A percentile compares a stretch with the other conserved stretches of the same genome.
Conservation (phyloP, 768 basidiomycete species). For the Cyclocybe cylindracea region DNA sequence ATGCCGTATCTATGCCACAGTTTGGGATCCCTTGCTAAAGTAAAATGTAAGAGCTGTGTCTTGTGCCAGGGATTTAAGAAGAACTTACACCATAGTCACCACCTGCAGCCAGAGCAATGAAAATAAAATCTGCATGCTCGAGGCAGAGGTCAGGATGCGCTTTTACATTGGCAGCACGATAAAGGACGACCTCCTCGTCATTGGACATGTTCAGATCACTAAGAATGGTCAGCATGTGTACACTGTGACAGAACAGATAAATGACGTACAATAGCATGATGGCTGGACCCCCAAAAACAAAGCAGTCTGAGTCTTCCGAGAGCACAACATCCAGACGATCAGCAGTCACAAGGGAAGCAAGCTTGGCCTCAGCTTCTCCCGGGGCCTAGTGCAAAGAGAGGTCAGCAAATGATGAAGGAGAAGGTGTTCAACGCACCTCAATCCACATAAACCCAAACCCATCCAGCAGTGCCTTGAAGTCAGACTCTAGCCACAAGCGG, state of each 20-base stretch:
- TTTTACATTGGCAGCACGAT: background rate
- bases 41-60: background rate
- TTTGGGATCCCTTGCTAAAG: too few species aligned
- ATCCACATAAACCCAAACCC: background rate
- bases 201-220: background rate
- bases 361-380: constrained; percentile 4
- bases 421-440: too few species aligned
- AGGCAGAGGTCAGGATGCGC: background rate
- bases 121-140: background rate
- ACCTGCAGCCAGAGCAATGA: constrained; percentile 4
- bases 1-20: too few species aligned
- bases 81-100: constrained; percentile 3
- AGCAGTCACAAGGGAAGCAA: background rate
- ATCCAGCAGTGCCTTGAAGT: background rate
- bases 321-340: background rate
- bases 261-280: background rate
- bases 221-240: background rate
- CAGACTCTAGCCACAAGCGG: too few species aligned
- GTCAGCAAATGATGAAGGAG: too few species aligned
- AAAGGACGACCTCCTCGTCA: constrained; percentile 1
- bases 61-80: background rate
- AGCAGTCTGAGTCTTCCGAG: background rate
- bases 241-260: background rate
- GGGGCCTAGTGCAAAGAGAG: background rate
- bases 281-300: background rate